Evolutionary conservation across 148 eudicot species (phyloP).

Genomic region (Amaranthus hypochondriacus): DNA sequence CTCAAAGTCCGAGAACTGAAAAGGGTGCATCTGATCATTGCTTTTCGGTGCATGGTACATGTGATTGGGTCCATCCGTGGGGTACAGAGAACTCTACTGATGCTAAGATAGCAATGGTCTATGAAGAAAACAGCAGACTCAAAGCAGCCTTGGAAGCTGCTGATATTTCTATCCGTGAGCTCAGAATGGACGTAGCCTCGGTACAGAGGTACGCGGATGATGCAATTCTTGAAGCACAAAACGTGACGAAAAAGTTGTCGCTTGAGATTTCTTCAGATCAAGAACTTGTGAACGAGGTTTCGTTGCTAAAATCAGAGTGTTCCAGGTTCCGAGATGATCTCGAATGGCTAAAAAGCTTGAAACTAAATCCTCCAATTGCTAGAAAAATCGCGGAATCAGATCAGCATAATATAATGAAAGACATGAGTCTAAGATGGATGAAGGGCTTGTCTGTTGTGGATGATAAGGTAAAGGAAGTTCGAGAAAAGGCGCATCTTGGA

Average conservation of each 20-base stretch:
- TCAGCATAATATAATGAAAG: slow-evolving; percentile 25
- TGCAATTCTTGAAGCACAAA: slow-evolving; percentile 61
- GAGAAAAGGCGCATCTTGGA: slow-evolving; percentile 46
- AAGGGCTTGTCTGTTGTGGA: slow-evolving; percentile 52
- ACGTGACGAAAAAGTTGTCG: slow-evolving; percentile 45
- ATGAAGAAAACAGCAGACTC: slow-evolving; percentile 69
- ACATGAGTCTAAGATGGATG: slow-evolving; percentile 33
- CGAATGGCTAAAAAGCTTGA: slow-evolving; percentile 45
- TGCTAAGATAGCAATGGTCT: slow-evolving; percentile 48
- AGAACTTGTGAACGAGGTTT: slow-evolving; percentile 64
- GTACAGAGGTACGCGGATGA: slow-evolving; percentile 64
- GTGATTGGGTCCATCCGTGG: slow-evolving; percentile 51
- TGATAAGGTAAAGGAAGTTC: slow-evolving; percentile 61
- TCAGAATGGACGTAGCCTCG: slow-evolving; percentile 60
- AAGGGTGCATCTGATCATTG: slow-evolving; percentile 45
- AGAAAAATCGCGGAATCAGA: slow-evolving; percentile 17
- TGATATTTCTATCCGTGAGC: slow-evolving; percentile 59
- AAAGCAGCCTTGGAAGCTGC: slow-evolving; percentile 62
- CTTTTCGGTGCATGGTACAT: slow-evolving; percentile 34
- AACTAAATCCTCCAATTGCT: slow-evolving; percentile 32
- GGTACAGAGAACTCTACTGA: slow-evolving; percentile 49
- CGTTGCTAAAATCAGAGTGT: slow-evolving; percentile 66
- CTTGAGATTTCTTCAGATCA: slow-evolving; percentile 59
- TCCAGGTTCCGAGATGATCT: slow-evolving; percentile 62
- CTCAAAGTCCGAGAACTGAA: slow-evolving; percentile 39